phyloP scores from a whole-genome alignment of 495 filamentous ascomycete species.

The Beverwykella pulmonaria region DNA sequence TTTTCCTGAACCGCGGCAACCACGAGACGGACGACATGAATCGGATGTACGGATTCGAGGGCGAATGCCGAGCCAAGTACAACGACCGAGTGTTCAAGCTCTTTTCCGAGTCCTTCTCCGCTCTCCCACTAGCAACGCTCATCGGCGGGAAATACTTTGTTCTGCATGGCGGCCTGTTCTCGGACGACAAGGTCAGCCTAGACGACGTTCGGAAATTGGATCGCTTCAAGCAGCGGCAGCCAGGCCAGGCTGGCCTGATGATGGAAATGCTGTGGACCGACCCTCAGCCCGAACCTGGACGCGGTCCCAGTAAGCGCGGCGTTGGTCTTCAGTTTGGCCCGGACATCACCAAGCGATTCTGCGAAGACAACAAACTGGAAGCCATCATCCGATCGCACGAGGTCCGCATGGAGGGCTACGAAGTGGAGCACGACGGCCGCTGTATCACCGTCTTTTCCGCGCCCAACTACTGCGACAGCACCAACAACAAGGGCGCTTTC shows the following conservation, averaged over 20 bases:
- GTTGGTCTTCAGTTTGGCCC: conserved; percentile 97
- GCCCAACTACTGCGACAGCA: conserved; percentile 95
- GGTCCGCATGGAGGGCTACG: conserved; percentile 96
- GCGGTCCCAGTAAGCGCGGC: conserved; percentile 93
- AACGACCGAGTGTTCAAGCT: conserved; percentile 94
- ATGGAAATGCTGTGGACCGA: conserved; percentile 99
- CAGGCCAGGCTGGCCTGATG: conserved; percentile 95
- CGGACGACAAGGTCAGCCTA: conserved; percentile 88
- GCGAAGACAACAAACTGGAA: conserved; percentile 89
- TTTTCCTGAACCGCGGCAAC: conserved; percentile 98
- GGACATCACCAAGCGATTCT: conserved; percentile 96
- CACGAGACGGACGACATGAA: conserved; percentile 99
- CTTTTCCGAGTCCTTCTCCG: conserved; percentile 98
- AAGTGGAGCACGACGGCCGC: conserved; percentile 93
- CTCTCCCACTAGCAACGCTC: conserved; percentile 87
- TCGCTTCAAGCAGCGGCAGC: conserved; percentile 88
- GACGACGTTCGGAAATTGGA: conserved; percentile 93
- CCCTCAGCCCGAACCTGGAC: conserved; percentile 79
- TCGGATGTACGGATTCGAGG: conserved; percentile 96
- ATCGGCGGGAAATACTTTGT: conserved; percentile 91
- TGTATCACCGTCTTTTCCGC: conserved; percentile 99
- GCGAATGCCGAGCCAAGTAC: conserved; percentile 97
- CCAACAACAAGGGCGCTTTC: conserved; percentile 96
- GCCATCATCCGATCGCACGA: conserved; percentile 97
- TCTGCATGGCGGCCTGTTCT: conserved; percentile 95